Conservation (phyloP, 2,329 filamentous ascomycete genomes). For the Calcarisporium arbuscula region DNA sequence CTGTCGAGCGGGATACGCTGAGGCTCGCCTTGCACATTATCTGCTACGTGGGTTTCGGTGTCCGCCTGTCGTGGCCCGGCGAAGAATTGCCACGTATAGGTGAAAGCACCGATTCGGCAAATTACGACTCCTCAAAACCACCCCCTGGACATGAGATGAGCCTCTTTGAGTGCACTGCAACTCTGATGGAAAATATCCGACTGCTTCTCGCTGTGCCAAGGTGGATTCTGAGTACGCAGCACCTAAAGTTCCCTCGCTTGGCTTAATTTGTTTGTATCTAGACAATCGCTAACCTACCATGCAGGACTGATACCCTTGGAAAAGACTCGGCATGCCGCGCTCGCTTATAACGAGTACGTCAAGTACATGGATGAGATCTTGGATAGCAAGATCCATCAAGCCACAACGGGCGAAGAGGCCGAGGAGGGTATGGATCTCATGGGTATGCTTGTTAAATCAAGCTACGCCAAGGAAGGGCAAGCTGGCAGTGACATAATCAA, state of each 20-base stretch:
- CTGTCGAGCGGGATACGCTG: constrained; percentile 61
- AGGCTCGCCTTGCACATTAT: constrained; percentile 50
- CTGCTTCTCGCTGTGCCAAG: constrained; percentile 53
- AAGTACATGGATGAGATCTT: constrained; percentile 67
- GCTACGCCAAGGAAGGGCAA: no score
- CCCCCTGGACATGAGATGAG: constrained; percentile 54
- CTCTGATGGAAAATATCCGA: constrained; percentile 57
- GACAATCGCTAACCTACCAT: neutral
- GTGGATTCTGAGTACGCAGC: constrained; percentile 48
- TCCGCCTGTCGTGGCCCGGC: constrained; percentile 56
- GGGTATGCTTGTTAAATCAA: constrained; percentile 42
- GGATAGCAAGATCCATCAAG: constrained; percentile 47
- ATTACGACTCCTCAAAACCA: constrained; percentile 41
- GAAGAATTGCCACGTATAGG: constrained; percentile 45
- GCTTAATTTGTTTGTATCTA: no score
- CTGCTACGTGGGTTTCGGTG: constrained; percentile 65
- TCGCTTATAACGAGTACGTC: constrained; percentile 56
- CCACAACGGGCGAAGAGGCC: constrained; percentile 25
- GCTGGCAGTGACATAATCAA: constrained; percentile 11
- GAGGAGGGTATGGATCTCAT: constrained; percentile 47
- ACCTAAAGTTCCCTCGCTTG: neutral
- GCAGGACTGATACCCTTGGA: constrained; percentile 43
- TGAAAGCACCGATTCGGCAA: constrained; percentile 36
- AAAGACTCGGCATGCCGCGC: constrained; percentile 42
- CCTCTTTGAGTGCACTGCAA: constrained; percentile 57